phyloP scores from a whole-genome alignment of 2,329 filamentous ascomycete species.

The Diaporthe humulicola region DNA sequence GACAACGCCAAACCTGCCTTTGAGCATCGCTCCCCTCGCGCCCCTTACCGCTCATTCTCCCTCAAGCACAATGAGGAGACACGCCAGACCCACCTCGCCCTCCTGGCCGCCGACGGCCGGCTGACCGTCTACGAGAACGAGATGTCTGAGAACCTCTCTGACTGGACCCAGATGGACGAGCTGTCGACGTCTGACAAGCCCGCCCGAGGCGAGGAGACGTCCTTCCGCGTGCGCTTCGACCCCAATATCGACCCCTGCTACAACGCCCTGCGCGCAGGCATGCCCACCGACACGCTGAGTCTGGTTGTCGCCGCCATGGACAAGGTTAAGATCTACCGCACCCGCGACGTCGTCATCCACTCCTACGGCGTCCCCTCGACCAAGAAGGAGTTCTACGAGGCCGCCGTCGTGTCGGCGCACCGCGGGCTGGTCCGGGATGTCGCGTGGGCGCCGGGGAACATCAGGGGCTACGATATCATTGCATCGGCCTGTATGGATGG shows the following conservation, averaged over 20 bases:
- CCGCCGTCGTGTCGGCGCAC: slow-evolving; percentile 81
- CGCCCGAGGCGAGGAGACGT: slow-evolving; percentile 84
- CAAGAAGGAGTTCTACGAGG: slow-evolving; percentile 86
- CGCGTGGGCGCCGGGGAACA: slow-evolving; percentile 92
- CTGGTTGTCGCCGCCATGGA: slow-evolving; percentile 91
- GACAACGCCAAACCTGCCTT: slow-evolving; percentile 63
- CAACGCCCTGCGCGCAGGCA: slow-evolving; percentile 82
- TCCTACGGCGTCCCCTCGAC: slow-evolving; percentile 66
- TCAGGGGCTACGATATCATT: slow-evolving; percentile 89
- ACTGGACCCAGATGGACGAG: slow-evolving; percentile 82
- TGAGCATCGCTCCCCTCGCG: slow-evolving; percentile 69
- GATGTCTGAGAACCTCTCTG: slow-evolving; percentile 82
- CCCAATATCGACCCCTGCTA: slow-evolving; percentile 87
- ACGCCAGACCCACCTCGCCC: slow-evolving; percentile 85
- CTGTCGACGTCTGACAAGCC: slow-evolving; percentile 81
- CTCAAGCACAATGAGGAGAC: slow-evolving; percentile 86
- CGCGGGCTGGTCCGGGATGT: slow-evolving; percentile 86
- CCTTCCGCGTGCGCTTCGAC: slow-evolving; percentile 89
- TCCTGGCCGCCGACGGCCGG: slow-evolving; percentile 85
- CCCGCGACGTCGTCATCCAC: slow-evolving; percentile 68
- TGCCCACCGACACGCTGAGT: slow-evolving; percentile 82
- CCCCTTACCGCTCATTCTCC: slow-evolving; percentile 84
- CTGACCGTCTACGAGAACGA: slow-evolving; percentile 88
- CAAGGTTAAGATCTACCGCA: slow-evolving; percentile 85
- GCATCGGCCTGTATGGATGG: slow-evolving; percentile 96